phyloP scores from a whole-genome alignment of 768 basidiomycete genomes.

The Termitomyces sp. region DNA sequence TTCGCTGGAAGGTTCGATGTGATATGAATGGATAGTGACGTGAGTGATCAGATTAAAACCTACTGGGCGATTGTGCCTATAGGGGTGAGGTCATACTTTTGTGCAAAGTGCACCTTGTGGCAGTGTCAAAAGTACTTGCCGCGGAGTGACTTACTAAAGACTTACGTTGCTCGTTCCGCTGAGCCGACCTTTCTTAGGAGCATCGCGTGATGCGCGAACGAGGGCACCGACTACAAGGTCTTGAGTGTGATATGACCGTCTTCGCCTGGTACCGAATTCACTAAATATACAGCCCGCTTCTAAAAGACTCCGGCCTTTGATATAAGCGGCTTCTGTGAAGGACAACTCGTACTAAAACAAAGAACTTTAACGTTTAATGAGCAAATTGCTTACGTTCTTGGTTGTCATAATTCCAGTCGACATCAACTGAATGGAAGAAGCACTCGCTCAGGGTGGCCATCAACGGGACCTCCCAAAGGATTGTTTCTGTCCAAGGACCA shows the following conservation, averaged over 20 bases:
- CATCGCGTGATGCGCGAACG: constrained; percentile 57
- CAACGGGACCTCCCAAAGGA: constrained; percentile 94
- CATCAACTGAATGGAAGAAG: constrained; percentile 74
- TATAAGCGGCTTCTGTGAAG: constrained; percentile 61
- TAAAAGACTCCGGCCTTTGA: constrained; percentile 66
- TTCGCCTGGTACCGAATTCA: constrained; percentile 85
- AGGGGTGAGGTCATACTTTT: constrained; percentile 59
- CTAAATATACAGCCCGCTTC: constrained; percentile 66
- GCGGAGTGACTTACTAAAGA: constrained; percentile 1
- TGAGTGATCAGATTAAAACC: constrained; percentile 24
- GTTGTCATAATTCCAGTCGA: constrained; percentile 83
- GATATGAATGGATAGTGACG: background rate
- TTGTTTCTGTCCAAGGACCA: constrained; percentile 80
- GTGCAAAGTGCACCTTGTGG: constrained; percentile 78
- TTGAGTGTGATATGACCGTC: constrained; percentile 72
- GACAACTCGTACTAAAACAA: background rate
- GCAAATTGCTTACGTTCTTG: constrained; percentile 56
- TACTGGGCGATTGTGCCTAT: constrained; percentile 89
- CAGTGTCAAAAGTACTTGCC: constrained; percentile 3
- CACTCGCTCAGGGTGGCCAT: constrained; percentile 91
- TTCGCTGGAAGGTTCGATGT: constrained; percentile 45
- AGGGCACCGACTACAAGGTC: constrained; percentile 74
- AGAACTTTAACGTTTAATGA: background rate
- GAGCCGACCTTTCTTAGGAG: constrained; percentile 50
- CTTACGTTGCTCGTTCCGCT: constrained; percentile 88